Evolutionary conservation across 768 basidiomycete species (phyloP), one percentile per base, ranked within the genome.

Genomic region (Asterophora parasitica): DNA sequence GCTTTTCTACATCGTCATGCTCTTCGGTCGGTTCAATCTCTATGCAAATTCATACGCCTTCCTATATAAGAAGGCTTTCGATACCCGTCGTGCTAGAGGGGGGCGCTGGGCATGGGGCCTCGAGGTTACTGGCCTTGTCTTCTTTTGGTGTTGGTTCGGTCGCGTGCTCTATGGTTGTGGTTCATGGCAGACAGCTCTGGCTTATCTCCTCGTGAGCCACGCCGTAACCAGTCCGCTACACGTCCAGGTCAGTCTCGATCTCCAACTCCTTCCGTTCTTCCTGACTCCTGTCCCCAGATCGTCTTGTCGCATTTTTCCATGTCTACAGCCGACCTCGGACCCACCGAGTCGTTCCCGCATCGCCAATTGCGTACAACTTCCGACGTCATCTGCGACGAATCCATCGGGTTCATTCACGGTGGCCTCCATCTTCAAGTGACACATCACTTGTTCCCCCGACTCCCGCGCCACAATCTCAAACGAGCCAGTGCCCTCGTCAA

Each of bases 381-480:
- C 37, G 96, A 99, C 65, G 92, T 99, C 34, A 80, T 89, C 51
- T 98, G 96, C 67, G 80, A 83, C 2, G 75, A 84, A 1, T 79
- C 81, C 27, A 76, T 97, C 56, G 88, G 78, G 43, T 97, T 93
- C 61, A 68, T 99, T 28, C 96, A 99, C 60, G 96, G 96, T 9
- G 96, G 96, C n/a, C 79, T 99, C 15, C 92, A 99, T 58, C 81
- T 98, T 10, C 96, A 99, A 66, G 91, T 97, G 35, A 92, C 95
- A 2, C 96, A 99, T 58, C 94, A 97, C 65, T 77, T 98, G 49
- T 97, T 97, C 72, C 96, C 96, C 15, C 84, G 96, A 9, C 74
- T 97, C 1, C 96, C 96, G 2, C 76, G 96, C 32, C 95, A 98
- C 73, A 93, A 96, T 62, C 76, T 99, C 44, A 79, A 81, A 30